Base-by-base conservation (phyloP, 2,329 filamentous ascomycete genomes). In the Mollisia scopiformis region DNA sequence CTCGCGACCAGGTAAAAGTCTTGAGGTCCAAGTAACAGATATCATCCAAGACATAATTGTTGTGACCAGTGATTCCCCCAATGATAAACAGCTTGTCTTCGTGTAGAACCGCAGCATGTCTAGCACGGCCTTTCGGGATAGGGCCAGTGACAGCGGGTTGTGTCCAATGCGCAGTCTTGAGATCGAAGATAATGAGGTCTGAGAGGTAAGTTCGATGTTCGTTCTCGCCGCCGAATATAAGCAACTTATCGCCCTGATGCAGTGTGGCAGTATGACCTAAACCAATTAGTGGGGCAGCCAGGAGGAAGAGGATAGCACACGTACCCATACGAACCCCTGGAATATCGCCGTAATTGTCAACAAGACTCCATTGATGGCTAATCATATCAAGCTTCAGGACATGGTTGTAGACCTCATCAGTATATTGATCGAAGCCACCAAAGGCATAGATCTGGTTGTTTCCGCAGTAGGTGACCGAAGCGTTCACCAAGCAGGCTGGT, bases 321-420 rank as follows among this genome's bases (percentile, higher is more conserved):
- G 69, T 82, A 92, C 93, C 94, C 95, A 98, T 98, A 67, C 94
- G 88, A 53, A 98, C 94, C 14, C 94, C 94, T 4, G 94, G 94
- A 66, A 98, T 98, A 77, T 98, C 94, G 33, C 95, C 95, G 79
- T 97, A 99, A 77, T 99, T 99, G 78, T 98, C 95, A 21, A 99
- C 94, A 54, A 99, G 80, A 67, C 87, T 95, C 95, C 95, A 99
- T 75, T 95, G 92, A 68, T 95, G 88, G 64, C 89, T 93, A 63
- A 89, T 83, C 65, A 99, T 84, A 75, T 99, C 93, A 55, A 99
- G 80, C 70, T 88, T 89, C 65, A 99, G 82, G 43, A 99, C 95
- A 78, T 99, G 95, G 73, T 99, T 99, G 78, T 99, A 99, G 19
- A 99, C 89, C 80, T 99, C 95, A 75, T 99, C 95, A 0, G 95